Evolutionary conservation across 768 basidiomycete species (phyloP).

Genomic region (Termitomyces sp.): DNA sequence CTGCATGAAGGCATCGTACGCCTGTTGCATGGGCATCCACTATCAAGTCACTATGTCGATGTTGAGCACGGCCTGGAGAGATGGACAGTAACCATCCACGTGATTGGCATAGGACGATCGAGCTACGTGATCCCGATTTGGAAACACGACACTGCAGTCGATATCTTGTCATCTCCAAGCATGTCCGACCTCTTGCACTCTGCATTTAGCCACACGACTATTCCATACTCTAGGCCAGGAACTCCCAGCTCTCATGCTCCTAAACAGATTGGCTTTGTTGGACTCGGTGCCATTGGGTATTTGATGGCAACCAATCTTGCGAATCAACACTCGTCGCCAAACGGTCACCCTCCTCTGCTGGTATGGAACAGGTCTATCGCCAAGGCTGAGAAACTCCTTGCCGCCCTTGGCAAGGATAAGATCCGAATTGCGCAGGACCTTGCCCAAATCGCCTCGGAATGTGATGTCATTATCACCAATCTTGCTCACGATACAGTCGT

Average conservation of each 20-base stretch:
- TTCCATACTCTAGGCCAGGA: conserved; percentile 52
- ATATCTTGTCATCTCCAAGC: conserved; percentile 6
- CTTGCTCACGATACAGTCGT: conserved; percentile 71
- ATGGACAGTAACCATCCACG: conserved; percentile 5
- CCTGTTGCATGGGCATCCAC: conserved; percentile 41
- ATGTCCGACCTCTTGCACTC: conserved; percentile 19
- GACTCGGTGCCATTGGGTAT: conserved; percentile 66
- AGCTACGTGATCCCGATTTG: background rate
- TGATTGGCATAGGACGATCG: conserved; percentile 1
- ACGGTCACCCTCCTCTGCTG: conserved; percentile 44
- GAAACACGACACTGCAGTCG: background rate
- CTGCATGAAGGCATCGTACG: conserved; percentile 41
- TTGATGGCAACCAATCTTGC: conserved; percentile 81
- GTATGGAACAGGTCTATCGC: conserved; percentile 72
- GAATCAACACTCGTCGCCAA: conserved; percentile 32
- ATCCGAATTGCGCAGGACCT: conserved; percentile 52
- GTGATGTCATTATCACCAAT: conserved; percentile 74
- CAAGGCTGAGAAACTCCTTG: conserved; percentile 52
- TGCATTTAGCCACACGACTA: conserved; percentile 11
- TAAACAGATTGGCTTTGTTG: conserved; percentile 37
- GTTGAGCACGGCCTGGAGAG: background rate
- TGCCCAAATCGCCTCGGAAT: conserved; percentile 55
- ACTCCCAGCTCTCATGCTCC: conserved; percentile 36
- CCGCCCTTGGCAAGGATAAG: conserved; percentile 49
- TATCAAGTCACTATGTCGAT: background rate